phyloP scores from a whole-genome alignment of 345 rosid genomes.

The Bruguiera sexangula region DNA sequence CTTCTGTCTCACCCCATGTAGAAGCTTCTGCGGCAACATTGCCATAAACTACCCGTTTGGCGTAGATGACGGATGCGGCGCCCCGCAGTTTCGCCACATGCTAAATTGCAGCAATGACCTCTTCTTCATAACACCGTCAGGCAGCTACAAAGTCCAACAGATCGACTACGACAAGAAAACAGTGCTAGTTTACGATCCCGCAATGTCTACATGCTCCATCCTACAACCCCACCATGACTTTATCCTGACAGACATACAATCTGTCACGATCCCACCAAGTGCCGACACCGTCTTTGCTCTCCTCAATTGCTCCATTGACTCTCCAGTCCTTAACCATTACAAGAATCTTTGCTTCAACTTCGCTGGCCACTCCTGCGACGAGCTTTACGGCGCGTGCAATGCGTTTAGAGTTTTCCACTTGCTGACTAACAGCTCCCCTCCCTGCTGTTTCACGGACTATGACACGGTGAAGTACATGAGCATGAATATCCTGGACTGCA shows the following conservation, averaged over 20 bases:
- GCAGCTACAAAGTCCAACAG: constrained; percentile 70
- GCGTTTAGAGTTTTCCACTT: constrained; percentile 62
- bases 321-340: constrained; percentile 81
- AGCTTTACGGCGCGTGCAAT: constrained; percentile 65
- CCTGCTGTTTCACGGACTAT: constrained; percentile 83
- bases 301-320: constrained; percentile 74
- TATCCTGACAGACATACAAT: constrained; percentile 58
- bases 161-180: constrained; percentile 67
- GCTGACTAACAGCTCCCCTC: constrained; percentile 50
- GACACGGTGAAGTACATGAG: constrained; percentile 78
- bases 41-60: constrained; percentile 77
- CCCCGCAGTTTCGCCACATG: constrained; percentile 68
- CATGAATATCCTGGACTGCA: constrained; percentile 85
- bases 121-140: constrained; percentile 74
- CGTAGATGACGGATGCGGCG: constrained; percentile 85
- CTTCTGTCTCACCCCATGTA: constrained; percentile 32
- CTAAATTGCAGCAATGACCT: constrained; percentile 65
- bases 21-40: constrained; percentile 57
- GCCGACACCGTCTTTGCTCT: constrained; percentile 86
- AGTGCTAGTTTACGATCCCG: constrained; percentile 63
- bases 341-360: constrained; percentile 65
- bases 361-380: constrained; percentile 80
- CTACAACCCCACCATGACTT: constrained; percentile 95
- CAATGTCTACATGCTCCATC: constrained; percentile 94
- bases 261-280: constrained; percentile 64